Evolutionary conservation across 1,284 basidiomycete genomes (phyloP), one percentile per base, ranked within the genome.

Genomic region (Leccinum insolens): DNA sequence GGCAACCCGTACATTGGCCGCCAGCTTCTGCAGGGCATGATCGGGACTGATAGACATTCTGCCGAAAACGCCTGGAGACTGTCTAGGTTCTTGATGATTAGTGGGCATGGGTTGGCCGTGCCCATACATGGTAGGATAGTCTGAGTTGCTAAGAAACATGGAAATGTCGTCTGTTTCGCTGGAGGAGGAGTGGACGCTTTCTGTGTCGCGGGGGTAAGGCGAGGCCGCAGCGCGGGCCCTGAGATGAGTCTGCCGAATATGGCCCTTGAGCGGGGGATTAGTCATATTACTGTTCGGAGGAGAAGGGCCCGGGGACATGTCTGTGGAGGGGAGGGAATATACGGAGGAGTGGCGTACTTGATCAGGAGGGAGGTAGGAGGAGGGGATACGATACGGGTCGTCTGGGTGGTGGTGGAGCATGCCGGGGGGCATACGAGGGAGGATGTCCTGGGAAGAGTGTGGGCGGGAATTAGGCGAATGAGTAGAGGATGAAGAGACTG

Each of bases 81-180:
- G 89, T 75, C 91, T 85, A 55, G 85, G 79, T 70, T 92, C 90
- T 68, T 87, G 89, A 58, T 69, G 75, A 75, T 80, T 85, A 68
- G 85, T 81, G 67, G 83, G 78, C 80, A 89, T 83, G 62, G 85
- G 76, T 64, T 85, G 85, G 68, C 72, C 71, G 75, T 78, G 76
- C 66, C 83, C 83, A 62, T 85, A 86, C 80, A 92, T 88, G 71
- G 82, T 77, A 77, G 88, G 84, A 74, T 92, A 91, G 67, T 91
- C 88, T 66, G 84, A 75, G 69, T 83, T 83, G 65, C 82, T 82
- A 67, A 93, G 84, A 79, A 87, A 93, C 88, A 93, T 89, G 71
- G 90, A 84, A 71, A 93, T 86, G 78, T 94, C 93, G 75, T 94
- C 92, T 22, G 92, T 90, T 81, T 94, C 92, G 80, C 88, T 90